phyloP scores from a whole-genome alignment of 2,329 filamentous ascomycete species.

The Aspergillus amoenus region DNA sequence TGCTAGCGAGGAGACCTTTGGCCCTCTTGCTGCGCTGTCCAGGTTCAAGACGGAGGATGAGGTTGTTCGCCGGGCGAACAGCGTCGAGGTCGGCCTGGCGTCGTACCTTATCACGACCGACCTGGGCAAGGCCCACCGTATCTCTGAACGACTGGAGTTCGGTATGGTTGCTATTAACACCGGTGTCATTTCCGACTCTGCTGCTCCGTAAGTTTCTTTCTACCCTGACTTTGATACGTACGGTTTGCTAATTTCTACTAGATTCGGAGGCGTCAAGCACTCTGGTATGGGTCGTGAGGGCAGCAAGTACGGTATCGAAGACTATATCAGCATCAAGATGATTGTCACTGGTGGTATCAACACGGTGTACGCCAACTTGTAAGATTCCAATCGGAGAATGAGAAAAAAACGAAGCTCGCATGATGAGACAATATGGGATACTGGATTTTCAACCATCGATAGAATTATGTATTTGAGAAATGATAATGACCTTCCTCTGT shows the following conservation, averaged over 20 bases:
- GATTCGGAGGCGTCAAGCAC: constrained; percentile 76
- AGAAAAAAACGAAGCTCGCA: not conserved
- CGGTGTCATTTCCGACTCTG: constrained; percentile 10
- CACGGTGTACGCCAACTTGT: not conserved
- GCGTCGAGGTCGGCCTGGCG: constrained; percentile 1
- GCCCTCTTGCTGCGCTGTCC: constrained; percentile 83
- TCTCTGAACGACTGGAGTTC: constrained; percentile 51
- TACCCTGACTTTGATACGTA: not conserved
- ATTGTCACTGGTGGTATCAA: constrained; percentile 13
- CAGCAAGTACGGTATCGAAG: constrained; percentile 69
- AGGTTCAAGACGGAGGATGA: constrained; percentile 2
- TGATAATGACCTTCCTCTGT: not conserved
- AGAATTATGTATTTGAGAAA: not conserved
- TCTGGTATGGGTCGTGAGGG: constrained; percentile 76
- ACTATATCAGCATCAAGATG: constrained; percentile 70
- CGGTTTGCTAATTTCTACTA: constrained; percentile 16
- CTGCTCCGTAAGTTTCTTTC: constrained; percentile 9
- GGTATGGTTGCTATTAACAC: constrained; percentile 26
- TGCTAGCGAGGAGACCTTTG: constrained; percentile 84
- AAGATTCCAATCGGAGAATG: not conserved
- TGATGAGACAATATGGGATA: too few species aligned
- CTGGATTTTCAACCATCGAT: not conserved
- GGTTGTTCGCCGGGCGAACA: not conserved
- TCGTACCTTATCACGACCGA: constrained; percentile 77
- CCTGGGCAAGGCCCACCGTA: constrained; percentile 53